Evolutionary conservation across 805 yeast genomes (phyloP), one percentile per base, ranked within the genome.

Genomic region (Candida chauliodis): DNA sequence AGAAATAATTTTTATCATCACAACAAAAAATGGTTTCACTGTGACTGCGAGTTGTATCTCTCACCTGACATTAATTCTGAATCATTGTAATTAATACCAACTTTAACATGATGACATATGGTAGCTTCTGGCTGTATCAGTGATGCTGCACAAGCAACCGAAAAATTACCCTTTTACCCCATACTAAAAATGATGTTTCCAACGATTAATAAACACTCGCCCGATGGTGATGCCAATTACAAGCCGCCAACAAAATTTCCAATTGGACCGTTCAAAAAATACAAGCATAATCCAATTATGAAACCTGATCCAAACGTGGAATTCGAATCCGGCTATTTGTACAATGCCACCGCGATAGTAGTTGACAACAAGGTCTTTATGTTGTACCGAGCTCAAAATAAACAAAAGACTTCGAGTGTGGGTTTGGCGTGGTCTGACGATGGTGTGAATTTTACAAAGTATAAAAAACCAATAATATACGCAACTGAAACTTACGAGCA

Each of bases 341-440:
- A 66, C 44, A 67, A 67, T 48, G 72, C 73, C 13, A 51, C 68
- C 1, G 72, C 73, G 1, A 65, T 67, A 10, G 73, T 66, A 15
- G 46, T 66, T 5, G 69, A 58, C 25, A 58, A 59, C 27, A 54
- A 49, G 36, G 71, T 67, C 7, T 63, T 51, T 38, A 44, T 67
- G 30, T 48, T 67, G 13, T 66, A 66, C 40, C 44, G 73, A 15
- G 72, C 71, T 11, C 73, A 67, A 38, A 59, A 61, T 43, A 49
- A 41, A 26, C 53, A 54, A 2, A 57, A 58, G 42, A 51, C 48
- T 19, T 63, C 68, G 25, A 46, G 61, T 1, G 56, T 67, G 2
- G 73, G 73, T 0, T 41, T 67, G 18, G 73, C 72, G 3, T 66
- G 71, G 70, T 61, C 65, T 24, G 46, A 46, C 1, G 71, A 66